Percentiles rank a stretch among this genome's conserved stretches.
These are phyloP conservation scores for Rubroboletus satanas DNA, from an alignment of 768 basidiomycete species.

Conservation along the genomic window DNA sequence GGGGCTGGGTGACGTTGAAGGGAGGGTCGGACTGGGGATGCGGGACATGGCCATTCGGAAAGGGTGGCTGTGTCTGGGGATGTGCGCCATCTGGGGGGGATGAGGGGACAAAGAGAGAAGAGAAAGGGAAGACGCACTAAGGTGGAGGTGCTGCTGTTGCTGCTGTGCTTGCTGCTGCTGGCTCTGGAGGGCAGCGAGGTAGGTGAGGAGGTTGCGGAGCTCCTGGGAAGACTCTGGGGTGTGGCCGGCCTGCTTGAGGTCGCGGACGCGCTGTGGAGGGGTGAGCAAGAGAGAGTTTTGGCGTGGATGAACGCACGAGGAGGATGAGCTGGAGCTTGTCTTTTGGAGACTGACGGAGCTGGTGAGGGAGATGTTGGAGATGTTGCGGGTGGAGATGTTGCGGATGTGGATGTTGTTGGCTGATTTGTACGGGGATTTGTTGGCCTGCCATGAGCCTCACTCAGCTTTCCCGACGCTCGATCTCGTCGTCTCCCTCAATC, in stretches of 20 bases:
- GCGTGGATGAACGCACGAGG: constrained; percentile 1
- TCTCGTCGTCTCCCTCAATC: constrained; percentile 10
- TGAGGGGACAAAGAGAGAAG: constrained; percentile 10
- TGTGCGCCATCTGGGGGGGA: constrained; percentile 29
- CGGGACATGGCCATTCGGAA: constrained; percentile 47
- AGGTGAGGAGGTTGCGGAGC: constrained; percentile 38
- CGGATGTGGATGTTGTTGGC: constrained; percentile 16
- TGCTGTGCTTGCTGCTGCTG: constrained; percentile 29
- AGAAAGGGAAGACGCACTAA: constrained; percentile 27
- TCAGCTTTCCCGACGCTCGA: constrained; percentile 1
- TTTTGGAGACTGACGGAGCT: constrained; percentile 17
- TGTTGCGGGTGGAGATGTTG: constrained; percentile 12
- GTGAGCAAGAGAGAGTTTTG: not conserved
- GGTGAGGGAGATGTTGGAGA: not conserved
- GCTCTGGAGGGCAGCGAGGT: constrained; percentile 33
- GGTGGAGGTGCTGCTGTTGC: constrained; percentile 25
- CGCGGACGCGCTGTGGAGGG: constrained; percentile 39
- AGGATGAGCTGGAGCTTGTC: constrained; percentile 27
- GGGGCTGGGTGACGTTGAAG: constrained; percentile 24
- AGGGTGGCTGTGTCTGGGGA: constrained; percentile 31
- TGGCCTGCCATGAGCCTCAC: constrained; percentile 21
- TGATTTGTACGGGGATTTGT: constrained; percentile 25
- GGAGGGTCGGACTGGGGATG: constrained; percentile 15
- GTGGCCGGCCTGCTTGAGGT: constrained; percentile 41
- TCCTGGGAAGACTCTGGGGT: constrained; percentile 45